Base-by-base conservation (phyloP, 257 asterid genomes). In the Agastache rugosa region DNA sequence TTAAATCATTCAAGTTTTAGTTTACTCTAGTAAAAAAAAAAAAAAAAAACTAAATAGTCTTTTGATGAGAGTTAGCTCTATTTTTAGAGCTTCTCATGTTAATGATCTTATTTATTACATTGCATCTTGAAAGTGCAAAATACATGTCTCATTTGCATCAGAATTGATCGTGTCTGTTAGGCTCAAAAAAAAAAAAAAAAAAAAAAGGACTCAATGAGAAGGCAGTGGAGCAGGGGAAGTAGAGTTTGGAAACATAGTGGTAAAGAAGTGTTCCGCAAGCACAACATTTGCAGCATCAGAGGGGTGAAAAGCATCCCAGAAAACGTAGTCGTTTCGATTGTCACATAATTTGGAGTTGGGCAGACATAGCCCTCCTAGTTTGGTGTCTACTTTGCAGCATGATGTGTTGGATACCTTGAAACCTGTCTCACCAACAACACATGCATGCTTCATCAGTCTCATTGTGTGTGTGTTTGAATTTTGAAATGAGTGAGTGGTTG, bases 281-380 rank as follows among this genome's bases (percentile, higher is more conserved):
- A 90, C 89, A 11, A 15, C 78, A 78, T 92, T 92, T 14, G 97
- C 97, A 23, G 97, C 97, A 69, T 92, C 97, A 0, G 96, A 85
- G 0, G 97, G 97, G 67, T 91, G 97, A 67, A 89, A 91, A 16
- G 97, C 93, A 64, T 91, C 96, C 93, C 96, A 91, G 59, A 91
- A 91, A 8, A 89, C 97, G 5, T 88, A 89, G 2, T 91, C 97
- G 8, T 59, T 75, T 0, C 91, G 74, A 37, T 89, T 85, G 0
- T 54, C 62, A 63, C 96, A 89, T 11, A 91, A 2, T 25, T 84
- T 84, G 1, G 97, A 83, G 87, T 85, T 89, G 0, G 97, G 87
- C 66, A 90, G 7, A 70, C 97, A 91, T 37, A 91, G 83, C 59
- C 97, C 96, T 44, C 97, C 96, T 58, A 89, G 42, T 8, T 73